Conservation (phyloP, 306 rosid genomes). For the Datisca glomerata region DNA sequence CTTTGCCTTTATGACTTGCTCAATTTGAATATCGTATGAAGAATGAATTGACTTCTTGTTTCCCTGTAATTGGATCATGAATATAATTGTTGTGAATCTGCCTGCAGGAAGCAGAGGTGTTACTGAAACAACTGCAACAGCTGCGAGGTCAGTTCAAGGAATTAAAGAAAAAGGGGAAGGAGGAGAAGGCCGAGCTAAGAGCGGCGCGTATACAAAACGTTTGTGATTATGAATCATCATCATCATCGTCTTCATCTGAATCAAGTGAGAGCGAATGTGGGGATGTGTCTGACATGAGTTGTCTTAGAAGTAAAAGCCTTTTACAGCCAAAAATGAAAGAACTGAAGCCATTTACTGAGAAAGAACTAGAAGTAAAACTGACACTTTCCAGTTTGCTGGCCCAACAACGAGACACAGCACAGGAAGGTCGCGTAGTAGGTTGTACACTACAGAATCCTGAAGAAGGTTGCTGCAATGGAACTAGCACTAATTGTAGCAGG, state of each 20-base stretch:
- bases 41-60: background rate
- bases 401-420: constrained; percentile 1
- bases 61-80: background rate
- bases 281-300: constrained; percentile 29
- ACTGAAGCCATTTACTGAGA: constrained; percentile 6
- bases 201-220: constrained; percentile 24
- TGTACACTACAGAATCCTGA: constrained; percentile 16
- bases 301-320: constrained; percentile 15
- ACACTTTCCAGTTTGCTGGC: constrained; percentile 8
- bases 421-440: constrained; percentile 11
- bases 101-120: constrained; percentile 39
- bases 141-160: constrained; percentile 46
- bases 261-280: constrained; percentile 59
- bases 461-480: constrained; percentile 9
- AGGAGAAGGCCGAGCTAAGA: constrained; percentile 43
- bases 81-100: background rate
- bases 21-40: no score
- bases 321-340: constrained; percentile 12
- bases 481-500: no score
- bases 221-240: constrained; percentile 27
- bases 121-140: constrained; percentile 38
- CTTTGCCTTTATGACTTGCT: no score
- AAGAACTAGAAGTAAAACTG: constrained; percentile 5
- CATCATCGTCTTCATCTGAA: constrained; percentile 60
- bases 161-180: constrained; percentile 39